Percentiles rank a stretch among this genome's conserved stretches.
phyloP scores from a whole-genome alignment of 2,329 filamentous ascomycete species.

The Aspergillaceae sp. region DNA sequence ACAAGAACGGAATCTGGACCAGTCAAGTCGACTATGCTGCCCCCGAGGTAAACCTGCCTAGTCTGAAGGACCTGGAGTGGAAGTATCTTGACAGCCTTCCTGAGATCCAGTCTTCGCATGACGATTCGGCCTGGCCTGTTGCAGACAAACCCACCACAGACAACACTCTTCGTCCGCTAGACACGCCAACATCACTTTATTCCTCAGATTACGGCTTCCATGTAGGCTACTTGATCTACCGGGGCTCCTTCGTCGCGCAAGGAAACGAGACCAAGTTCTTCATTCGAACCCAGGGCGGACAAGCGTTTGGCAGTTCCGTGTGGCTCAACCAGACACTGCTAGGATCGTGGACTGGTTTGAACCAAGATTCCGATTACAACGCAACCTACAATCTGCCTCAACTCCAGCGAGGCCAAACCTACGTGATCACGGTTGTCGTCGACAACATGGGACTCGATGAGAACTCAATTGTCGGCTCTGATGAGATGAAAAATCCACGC shows the following conservation, averaged over 20 bases:
- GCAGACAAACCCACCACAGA: conserved; percentile 52
- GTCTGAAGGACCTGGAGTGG: conserved; percentile 55
- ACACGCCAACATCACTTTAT: conserved; percentile 60
- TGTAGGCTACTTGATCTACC: conserved; percentile 59
- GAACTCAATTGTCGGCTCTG: conserved; percentile 52
- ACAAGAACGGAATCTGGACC: conserved; percentile 42
- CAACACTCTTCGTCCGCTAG: conserved; percentile 50
- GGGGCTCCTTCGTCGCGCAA: conserved; percentile 58
- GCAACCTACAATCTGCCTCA: conserved; percentile 49
- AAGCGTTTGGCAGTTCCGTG: conserved; percentile 56
- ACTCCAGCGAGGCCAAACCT: conserved; percentile 43
- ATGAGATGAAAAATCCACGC: conserved; percentile 51
- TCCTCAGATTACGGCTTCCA: conserved; percentile 66
- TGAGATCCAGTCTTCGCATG: conserved; percentile 55
- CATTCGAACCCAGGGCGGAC: conserved; percentile 57
- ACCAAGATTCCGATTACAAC: conserved; percentile 43
- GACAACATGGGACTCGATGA: conserved; percentile 67
- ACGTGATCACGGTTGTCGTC: conserved; percentile 60
- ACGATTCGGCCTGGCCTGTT: conserved; percentile 58
- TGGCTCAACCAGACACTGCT: conserved; percentile 59
- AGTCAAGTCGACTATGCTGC: conserved; percentile 43
- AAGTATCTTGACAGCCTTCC: conserved; percentile 63
- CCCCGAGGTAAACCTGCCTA: conserved; percentile 48
- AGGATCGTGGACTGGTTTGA: conserved; percentile 55
- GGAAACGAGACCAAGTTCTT: conserved; percentile 52